Conservation (phyloP, 2,329 filamentous ascomycete genomes). For the Thelonectria discophora region DNA sequence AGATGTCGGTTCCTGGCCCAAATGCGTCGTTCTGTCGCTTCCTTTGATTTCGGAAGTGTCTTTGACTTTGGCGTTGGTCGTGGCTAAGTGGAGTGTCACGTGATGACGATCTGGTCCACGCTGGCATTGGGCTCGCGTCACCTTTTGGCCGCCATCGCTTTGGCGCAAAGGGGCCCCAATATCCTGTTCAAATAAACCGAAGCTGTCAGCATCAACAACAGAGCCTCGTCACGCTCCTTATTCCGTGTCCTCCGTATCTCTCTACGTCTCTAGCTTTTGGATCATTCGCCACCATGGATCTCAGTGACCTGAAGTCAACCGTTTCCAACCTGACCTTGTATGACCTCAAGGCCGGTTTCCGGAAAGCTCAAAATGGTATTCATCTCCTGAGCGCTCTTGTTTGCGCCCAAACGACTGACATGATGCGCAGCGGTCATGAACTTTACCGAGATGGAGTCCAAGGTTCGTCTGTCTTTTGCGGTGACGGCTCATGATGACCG, state of each 20-base stretch:
- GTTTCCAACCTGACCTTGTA: conserved; percentile 94
- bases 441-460: conserved; percentile 91
- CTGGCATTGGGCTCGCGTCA: conserved; percentile 34
- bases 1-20: too few relatives aligned
- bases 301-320: conserved; percentile 83
- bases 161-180: conserved; percentile 38
- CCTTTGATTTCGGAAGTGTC: background rate
- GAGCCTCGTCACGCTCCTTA: conserved; percentile 11
- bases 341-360: conserved; percentile 92
- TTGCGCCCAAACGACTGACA: conserved; percentile 42
- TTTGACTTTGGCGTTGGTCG: background rate
- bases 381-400: conserved; percentile 17
- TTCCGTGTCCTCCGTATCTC: conserved; percentile 1
- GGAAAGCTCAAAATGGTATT: conserved; percentile 98
- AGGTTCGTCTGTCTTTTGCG: conserved; percentile 53
- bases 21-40: too few relatives aligned
- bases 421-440: conserved; percentile 86
- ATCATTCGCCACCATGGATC: conserved; percentile 72
- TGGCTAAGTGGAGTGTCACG: conserved; percentile 22
- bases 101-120: conserved; percentile 24
- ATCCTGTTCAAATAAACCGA: conserved; percentile 23
- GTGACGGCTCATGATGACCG: conserved; percentile 13
- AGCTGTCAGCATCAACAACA: conserved; percentile 26
- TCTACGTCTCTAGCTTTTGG: conserved; percentile 29
- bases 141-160: conserved; percentile 31